Conservation (phyloP, 2,329 filamentous ascomycete genomes). For the Fusarium chlamydosporum region DNA sequence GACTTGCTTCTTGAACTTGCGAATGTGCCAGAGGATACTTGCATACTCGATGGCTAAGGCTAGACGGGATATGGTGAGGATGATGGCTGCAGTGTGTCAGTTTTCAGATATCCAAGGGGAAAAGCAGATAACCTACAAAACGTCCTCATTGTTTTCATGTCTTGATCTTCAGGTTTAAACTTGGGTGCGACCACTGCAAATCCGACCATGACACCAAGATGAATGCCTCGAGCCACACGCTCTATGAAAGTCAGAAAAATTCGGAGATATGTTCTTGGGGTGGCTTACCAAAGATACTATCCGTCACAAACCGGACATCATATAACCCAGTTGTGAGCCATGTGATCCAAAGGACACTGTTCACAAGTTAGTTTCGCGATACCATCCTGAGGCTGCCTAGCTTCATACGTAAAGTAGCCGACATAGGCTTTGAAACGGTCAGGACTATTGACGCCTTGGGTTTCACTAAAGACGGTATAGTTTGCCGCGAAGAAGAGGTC, state of each 20-base stretch:
- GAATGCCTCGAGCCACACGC: constrained; percentile 68
- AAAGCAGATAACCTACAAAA: constrained; percentile 54
- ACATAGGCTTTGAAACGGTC: constrained; percentile 54
- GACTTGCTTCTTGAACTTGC: constrained; percentile 57
- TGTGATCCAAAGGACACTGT: constrained; percentile 75
- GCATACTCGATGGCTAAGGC: constrained; percentile 68
- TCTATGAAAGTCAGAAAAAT: constrained; percentile 51
- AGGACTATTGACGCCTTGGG: constrained; percentile 52
- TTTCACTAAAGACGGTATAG: constrained; percentile 69
- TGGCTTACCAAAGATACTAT: constrained; percentile 69
- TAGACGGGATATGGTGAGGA: constrained; percentile 67
- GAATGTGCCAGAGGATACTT: constrained; percentile 61
- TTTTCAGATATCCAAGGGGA: background rate
- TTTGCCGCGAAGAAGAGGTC: constrained; percentile 68
- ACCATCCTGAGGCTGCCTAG: fast-evolving
- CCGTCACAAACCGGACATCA: constrained; percentile 75
- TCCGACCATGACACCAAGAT: constrained; percentile 75
- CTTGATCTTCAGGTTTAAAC: constrained; percentile 59
- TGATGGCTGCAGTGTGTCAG: constrained; percentile 53
- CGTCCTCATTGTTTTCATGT: constrained; percentile 56
- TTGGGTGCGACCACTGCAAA: constrained; percentile 72
- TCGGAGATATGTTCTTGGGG: fast-evolving
- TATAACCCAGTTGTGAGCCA: constrained; percentile 75
- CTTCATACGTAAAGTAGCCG: constrained; percentile 55
- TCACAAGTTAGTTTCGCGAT: fast-evolving